Evolutionary conservation across 257 asterid species (phyloP).

Genomic region (Fraxinus excelsior): DNA sequence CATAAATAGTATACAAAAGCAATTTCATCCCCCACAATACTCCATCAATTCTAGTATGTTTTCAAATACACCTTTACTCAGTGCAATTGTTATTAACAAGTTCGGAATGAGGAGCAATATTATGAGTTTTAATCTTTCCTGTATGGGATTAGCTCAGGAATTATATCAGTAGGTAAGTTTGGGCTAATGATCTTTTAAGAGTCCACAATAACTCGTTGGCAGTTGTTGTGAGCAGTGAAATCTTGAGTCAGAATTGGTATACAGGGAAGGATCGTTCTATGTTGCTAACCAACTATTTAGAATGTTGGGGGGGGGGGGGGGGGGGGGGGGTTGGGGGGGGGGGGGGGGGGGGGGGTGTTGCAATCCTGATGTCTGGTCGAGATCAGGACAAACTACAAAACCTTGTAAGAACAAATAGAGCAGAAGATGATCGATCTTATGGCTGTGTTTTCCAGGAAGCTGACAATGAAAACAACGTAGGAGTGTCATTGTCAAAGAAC

Average conservation of each 20-base stretch:
- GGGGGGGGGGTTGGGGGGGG: conserved; percentile 51
- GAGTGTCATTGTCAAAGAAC: conserved; percentile 28
- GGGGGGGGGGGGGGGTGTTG: conserved; percentile 40
- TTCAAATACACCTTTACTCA: conserved; percentile 37
- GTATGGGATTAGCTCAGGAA: conserved; percentile 52
- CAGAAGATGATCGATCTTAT: conserved; percentile 32
- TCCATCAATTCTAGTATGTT: conserved; percentile 32
- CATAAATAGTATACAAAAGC: neutral
- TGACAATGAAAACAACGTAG: conserved; percentile 23
- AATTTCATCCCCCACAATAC: neutral
- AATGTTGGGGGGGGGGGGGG: conserved; percentile 45
- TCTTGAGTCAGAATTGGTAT: conserved; percentile 35
- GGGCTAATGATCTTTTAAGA: conserved; percentile 35
- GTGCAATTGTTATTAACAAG: conserved; percentile 34
- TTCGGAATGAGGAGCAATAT: conserved; percentile 31
- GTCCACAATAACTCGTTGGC: conserved; percentile 24
- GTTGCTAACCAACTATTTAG: conserved; percentile 40
- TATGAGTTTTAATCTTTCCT: conserved; percentile 38
- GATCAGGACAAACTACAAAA: conserved; percentile 4
- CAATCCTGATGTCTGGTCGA: conserved; percentile 30
- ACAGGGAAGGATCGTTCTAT: conserved; percentile 31
- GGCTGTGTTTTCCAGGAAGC: conserved; percentile 28
- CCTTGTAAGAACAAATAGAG: conserved; percentile 28
- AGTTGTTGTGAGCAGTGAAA: conserved; percentile 37
- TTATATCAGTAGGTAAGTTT: conserved; percentile 37